Evolutionary conservation across 2,329 filamentous ascomycete species (phyloP).

Genomic region (Neonectria magnoliae): DNA sequence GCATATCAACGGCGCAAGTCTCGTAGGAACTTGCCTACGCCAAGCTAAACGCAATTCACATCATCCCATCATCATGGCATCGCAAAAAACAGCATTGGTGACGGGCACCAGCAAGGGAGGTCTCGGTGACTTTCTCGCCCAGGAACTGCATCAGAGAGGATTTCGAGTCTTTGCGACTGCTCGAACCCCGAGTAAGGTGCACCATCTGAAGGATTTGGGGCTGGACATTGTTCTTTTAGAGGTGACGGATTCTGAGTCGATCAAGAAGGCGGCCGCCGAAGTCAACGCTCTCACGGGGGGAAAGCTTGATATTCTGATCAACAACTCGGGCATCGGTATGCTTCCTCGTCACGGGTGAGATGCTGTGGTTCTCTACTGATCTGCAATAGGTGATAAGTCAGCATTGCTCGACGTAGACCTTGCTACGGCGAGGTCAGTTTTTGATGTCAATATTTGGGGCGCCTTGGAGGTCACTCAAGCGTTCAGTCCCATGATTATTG

Average conservation of each 20-base stretch:
- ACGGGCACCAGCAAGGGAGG: slow-evolving; percentile 53
- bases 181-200: slow-evolving; percentile 47
- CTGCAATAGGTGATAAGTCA: slow-evolving; percentile 28
- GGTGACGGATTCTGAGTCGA: slow-evolving; percentile 49
- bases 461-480: slow-evolving; percentile 51
- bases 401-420: slow-evolving; percentile 37
- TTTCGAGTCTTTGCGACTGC: slow-evolving; percentile 54
- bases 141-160: slow-evolving; percentile 50
- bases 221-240: slow-evolving; percentile 54
- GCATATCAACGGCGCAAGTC: not conserved
- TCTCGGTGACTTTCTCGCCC: slow-evolving; percentile 53
- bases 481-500: slow-evolving; percentile 51
- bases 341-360: slow-evolving; percentile 27
- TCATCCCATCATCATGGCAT: slow-evolving; percentile 11
- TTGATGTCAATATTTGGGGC: slow-evolving; percentile 53
- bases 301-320: slow-evolving; percentile 55
- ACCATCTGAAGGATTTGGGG: slow-evolving; percentile 44
- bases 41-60: not conserved
- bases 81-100: slow-evolving; percentile 45
- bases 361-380: not conserved
- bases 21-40: not conserved
- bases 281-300: slow-evolving; percentile 49
- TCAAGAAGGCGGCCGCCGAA: slow-evolving; percentile 45
- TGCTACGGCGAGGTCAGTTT: slow-evolving; percentile 39
- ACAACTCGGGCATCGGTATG: slow-evolving; percentile 52